These are phyloP conservation scores for Fusarium coicis DNA, from an alignment of 2,329 filamentous ascomycete species.

Conservation along the genomic window DNA sequence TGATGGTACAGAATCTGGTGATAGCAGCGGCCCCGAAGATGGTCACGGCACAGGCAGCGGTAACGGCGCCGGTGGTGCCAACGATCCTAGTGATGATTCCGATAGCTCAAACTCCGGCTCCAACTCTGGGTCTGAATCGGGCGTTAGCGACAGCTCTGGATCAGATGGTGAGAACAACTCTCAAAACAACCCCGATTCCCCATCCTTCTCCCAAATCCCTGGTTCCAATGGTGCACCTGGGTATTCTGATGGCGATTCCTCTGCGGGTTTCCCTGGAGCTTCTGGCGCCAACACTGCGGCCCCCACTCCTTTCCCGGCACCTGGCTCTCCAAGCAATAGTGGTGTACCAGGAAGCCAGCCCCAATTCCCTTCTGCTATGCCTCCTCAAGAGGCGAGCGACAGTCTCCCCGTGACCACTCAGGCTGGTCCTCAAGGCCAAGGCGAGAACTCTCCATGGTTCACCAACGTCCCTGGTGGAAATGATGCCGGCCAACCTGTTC, in stretches of 20 bases:
- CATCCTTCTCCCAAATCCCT: slow-evolving; percentile 21
- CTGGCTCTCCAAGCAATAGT: slow-evolving; percentile 19
- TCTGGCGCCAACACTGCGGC: slow-evolving; percentile 23
- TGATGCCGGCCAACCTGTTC: slow-evolving; percentile 13
- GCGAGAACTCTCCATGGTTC: slow-evolving; percentile 20
- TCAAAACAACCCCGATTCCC: slow-evolving; percentile 4
- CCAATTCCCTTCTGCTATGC: slow-evolving; percentile 14
- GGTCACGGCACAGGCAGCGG: slow-evolving; percentile 16
- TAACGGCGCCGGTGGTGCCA: not conserved
- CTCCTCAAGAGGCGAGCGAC: slow-evolving; percentile 32
- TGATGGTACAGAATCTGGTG: slow-evolving; percentile 6
- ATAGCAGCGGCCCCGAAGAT: slow-evolving; percentile 13
- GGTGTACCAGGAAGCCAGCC: slow-evolving; percentile 17
- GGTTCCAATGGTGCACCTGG: slow-evolving; percentile 35
- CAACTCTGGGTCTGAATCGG: not conserved
- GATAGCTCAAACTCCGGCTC: not conserved
- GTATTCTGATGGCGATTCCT: slow-evolving; percentile 33
- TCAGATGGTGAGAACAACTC: slow-evolving; percentile 14
- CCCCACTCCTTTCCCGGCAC: slow-evolving; percentile 27
- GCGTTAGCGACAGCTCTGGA: slow-evolving; percentile 2
- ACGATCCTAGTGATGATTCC: not conserved
- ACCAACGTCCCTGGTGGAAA: slow-evolving; percentile 22
- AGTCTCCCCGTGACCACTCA: slow-evolving; percentile 34
- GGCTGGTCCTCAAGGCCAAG: slow-evolving; percentile 24
- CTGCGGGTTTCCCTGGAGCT: slow-evolving; percentile 23